Evolutionary conservation across 169 alveolate species (phyloP).

Genomic region (Ichthyophthirius multifiliis): DNA sequence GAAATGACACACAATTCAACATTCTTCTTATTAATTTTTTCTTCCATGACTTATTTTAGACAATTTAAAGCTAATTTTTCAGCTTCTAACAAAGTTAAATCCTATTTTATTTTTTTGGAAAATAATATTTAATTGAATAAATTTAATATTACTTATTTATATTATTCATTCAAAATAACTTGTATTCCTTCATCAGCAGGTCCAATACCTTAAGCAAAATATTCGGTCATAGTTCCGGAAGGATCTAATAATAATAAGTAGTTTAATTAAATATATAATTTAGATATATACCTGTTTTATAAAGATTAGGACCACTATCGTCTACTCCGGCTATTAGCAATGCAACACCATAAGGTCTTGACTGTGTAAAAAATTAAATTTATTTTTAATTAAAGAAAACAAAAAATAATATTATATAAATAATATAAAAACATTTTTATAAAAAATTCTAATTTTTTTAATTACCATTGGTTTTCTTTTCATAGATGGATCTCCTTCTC

Average conservation of each 20-base stretch:
- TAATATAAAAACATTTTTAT: constrained; percentile 51
- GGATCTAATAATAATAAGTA: constrained; percentile 50
- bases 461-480: constrained; percentile 51
- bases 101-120: constrained; percentile 59
- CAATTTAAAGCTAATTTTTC: constrained; percentile 93
- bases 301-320: constrained; percentile 73
- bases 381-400: neutral
- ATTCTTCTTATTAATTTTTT: constrained; percentile 86
- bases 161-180: constrained; percentile 65
- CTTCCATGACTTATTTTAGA: constrained; percentile 98
- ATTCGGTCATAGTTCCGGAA: constrained; percentile 78
- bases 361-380: constrained; percentile 12
- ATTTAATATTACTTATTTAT: constrained; percentile 31
- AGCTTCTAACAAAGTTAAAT: constrained; percentile 91
- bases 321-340: constrained; percentile 81
- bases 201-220: constrained; percentile 82
- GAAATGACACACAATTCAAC: constrained; percentile 93
- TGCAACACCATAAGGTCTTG: constrained; percentile 86
- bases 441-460: constrained; percentile 11
- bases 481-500: constrained; percentile 69
- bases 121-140: neutral
- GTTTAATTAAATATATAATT: neutral
- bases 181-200: constrained; percentile 81
- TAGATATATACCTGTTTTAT: constrained; percentile 47
- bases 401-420: neutral